Percentiles rank a stretch among this genome's conserved stretches.
Conservation (phyloP, 306 rosid species). For the Quercus wislizeni region DNA sequence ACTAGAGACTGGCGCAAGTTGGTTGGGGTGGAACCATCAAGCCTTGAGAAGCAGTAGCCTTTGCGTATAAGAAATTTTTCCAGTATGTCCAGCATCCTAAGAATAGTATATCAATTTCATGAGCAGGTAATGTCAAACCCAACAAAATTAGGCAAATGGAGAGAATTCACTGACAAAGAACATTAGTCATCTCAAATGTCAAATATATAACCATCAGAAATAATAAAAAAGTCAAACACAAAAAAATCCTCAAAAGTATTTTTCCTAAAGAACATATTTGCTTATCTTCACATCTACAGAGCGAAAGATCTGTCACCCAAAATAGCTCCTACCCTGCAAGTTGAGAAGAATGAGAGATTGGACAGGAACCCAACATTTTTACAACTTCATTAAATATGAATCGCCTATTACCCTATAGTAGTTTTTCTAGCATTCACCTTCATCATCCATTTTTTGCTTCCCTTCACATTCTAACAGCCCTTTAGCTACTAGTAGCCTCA, state of each 20-base stretch:
- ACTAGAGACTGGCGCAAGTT: conserved; percentile 81
- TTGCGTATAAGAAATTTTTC: conserved; percentile 85
- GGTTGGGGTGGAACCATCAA: conserved; percentile 90
- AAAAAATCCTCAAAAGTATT: no score
- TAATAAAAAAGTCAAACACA: neutral
- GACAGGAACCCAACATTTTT: no score
- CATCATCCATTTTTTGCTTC: no score
- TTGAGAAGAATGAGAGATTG: no score
- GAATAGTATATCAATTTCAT: conserved; percentile 33
- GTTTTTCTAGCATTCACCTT: no score
- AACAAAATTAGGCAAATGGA: neutral
- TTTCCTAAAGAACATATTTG: neutral
- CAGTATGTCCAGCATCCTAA: conserved; percentile 90
- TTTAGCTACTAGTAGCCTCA: neutral
- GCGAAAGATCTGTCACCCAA: no score
- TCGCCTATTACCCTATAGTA: no score
- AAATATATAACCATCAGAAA: neutral
- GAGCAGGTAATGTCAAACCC: conserved; percentile 2
- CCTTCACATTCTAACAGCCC: neutral
- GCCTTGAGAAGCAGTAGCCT: conserved; percentile 91
- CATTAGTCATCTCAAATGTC: neutral
- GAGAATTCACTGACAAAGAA: conserved; percentile 16
- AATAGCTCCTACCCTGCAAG: no score
- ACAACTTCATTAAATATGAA: no score
- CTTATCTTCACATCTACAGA: neutral